A percentile compares a stretch with the other conserved stretches of the same genome.
Evolutionary conservation across 2,329 filamentous ascomycete genomes (phyloP).

Genomic region (Mycosphaerelloides madeirae): DNA sequence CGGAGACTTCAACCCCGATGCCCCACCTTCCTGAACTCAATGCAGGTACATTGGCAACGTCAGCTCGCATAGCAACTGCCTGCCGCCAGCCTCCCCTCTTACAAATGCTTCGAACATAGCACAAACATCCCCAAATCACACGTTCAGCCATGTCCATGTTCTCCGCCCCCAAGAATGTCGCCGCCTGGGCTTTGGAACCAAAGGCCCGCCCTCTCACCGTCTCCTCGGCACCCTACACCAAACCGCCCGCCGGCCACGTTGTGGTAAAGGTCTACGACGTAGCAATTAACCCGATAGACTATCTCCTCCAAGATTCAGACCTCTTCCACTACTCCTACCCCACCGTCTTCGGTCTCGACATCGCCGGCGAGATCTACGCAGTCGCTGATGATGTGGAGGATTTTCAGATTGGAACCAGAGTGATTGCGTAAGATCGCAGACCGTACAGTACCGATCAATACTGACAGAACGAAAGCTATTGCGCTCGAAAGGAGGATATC

Average conservation of each 20-base stretch:
- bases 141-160: not conserved
- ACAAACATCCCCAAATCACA: too few relatives aligned
- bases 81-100: too few relatives aligned
- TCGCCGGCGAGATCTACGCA: conserved; percentile 45
- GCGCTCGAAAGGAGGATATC: conserved; percentile 10
- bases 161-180: conserved; percentile 26
- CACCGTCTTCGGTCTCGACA: conserved; percentile 39
- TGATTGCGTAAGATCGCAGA: conserved; percentile 33
- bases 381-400: conserved; percentile 44
- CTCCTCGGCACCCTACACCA: conserved; percentile 33
- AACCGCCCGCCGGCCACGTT: conserved; percentile 35
- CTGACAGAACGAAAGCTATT: conserved; percentile 10
- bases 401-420: conserved; percentile 43
- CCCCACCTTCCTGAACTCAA: too few relatives aligned
- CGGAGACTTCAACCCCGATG: too few relatives aligned
- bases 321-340: conserved; percentile 33
- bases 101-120: too few relatives aligned
- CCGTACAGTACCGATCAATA: too few relatives aligned
- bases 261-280: conserved; percentile 38
- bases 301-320: conserved; percentile 33
- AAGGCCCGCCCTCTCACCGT: conserved; percentile 33
- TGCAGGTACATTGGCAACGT: too few relatives aligned
- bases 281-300: conserved; percentile 43
- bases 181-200: conserved; percentile 34
- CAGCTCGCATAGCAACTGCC: too few relatives aligned